A percentile compares a stretch with the other conserved stretches of the same genome.
phyloP scores from a whole-genome alignment of 2,329 filamentous ascomycete species.

The Aspergillus sclerotialis region DNA sequence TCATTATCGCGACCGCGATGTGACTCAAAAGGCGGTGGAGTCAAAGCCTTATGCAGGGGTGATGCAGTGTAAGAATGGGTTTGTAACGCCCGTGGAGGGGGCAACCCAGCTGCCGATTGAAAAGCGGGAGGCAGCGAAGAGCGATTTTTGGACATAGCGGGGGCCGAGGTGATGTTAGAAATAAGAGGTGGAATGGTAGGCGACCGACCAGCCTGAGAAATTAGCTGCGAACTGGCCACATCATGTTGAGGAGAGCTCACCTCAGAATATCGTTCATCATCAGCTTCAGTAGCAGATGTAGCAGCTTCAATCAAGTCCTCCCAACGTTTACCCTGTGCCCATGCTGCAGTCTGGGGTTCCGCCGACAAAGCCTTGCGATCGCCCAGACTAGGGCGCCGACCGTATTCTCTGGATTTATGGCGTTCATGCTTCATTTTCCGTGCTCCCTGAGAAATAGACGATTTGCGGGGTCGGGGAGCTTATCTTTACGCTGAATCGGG shows the following conservation, averaged over 20 bases:
- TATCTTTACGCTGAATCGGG: conserved; percentile 68
- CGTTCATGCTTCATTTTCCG: conserved; percentile 73
- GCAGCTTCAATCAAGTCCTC: conserved; percentile 93
- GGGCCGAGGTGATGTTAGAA: conserved; percentile 31
- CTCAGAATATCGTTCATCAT: conserved; percentile 74
- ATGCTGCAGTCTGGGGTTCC: conserved; percentile 69
- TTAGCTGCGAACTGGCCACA: conserved; percentile 40
- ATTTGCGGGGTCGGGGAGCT: conserved; percentile 70
- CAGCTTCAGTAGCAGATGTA: conserved; percentile 82
- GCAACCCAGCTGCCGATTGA: conserved; percentile 40
- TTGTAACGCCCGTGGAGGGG: conserved; percentile 40
- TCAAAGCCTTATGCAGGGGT: conserved; percentile 82
- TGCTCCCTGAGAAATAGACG: conserved; percentile 74
- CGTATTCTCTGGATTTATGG: conserved; percentile 67
- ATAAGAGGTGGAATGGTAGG: conserved; percentile 34
- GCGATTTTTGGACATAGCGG: conserved; percentile 41
- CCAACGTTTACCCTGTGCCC: conserved; percentile 78
- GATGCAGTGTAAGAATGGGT: conserved; percentile 67
- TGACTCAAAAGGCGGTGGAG: conserved; percentile 66
- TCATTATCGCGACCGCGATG: conserved; percentile 44
- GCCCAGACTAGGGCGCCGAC: conserved; percentile 64
- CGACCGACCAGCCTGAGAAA: conserved; percentile 30
- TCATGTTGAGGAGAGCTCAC: conserved; percentile 49
- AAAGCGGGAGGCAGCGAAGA: conserved; percentile 57
- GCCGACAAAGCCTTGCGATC: conserved; percentile 80